Conservation (phyloP, 768 basidiomycete genomes). For the Russula ochroleuca region DNA sequence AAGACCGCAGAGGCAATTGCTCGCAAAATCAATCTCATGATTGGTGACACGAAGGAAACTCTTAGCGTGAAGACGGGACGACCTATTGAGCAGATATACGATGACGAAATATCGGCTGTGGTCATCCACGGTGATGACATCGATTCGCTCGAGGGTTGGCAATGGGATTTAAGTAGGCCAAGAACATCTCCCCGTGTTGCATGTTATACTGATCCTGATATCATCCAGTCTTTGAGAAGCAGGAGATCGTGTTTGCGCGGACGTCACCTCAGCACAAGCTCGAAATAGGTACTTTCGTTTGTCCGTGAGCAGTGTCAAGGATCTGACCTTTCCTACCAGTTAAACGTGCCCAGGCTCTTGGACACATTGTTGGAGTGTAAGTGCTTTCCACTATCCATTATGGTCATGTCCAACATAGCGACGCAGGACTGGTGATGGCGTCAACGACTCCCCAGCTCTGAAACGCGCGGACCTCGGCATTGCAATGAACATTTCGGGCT, state of each 20-base stretch:
- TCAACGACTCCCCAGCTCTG: constrained; percentile 67
- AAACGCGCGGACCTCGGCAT: constrained; percentile 72
- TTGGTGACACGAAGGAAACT: constrained; percentile 62
- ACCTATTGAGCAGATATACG: constrained; percentile 54
- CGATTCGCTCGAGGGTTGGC: constrained; percentile 62
- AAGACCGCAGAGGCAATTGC: constrained; percentile 73
- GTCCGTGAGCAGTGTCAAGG: background rate
- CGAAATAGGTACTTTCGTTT: constrained; percentile 51
- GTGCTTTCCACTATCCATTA: constrained; percentile 29
- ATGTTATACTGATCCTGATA: background rate
- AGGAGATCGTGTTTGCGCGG: constrained; percentile 68
- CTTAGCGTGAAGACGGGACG: constrained; percentile 53
- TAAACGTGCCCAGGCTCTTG: constrained; percentile 65
- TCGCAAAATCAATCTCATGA: constrained; percentile 64
- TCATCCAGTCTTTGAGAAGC: constrained; percentile 55
- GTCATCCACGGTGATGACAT: constrained; percentile 68
- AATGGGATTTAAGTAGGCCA: constrained; percentile 66
- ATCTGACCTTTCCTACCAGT: constrained; percentile 38
- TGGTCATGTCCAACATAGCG: constrained; percentile 4
- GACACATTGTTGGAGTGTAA: constrained; percentile 69
- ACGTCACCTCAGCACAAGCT: constrained; percentile 72
- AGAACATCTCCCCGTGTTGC: constrained; percentile 1
- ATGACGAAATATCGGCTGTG: constrained; percentile 62
- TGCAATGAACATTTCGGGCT: constrained; percentile 72
- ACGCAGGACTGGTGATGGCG: constrained; percentile 61